phyloP scores from a whole-genome alignment of 2,329 filamentous ascomycete species.

The Leptographium radiaticola region DNA sequence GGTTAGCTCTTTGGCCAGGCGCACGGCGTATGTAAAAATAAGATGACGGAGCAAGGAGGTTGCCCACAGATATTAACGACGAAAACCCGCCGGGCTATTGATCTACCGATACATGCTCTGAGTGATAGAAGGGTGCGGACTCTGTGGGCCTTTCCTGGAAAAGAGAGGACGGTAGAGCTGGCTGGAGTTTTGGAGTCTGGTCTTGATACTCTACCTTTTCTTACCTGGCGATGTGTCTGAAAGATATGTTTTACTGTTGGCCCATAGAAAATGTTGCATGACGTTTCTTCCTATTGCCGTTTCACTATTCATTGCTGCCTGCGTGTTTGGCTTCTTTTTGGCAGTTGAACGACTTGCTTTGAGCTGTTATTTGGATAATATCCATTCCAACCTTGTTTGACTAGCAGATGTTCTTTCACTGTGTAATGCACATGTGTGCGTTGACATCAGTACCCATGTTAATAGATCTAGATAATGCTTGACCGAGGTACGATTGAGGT shows the following conservation, averaged over 20 bases:
- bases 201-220: background rate
- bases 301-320: background rate
- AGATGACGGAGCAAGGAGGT: background rate
- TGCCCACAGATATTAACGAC: background rate
- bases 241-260: background rate
- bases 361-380: background rate
- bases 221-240: background rate
- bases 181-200: constrained; percentile 8
- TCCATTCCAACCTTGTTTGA: too few relatives aligned
- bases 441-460: too few relatives aligned
- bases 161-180: background rate
- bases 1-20: background rate
- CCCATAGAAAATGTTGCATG: background rate
- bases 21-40: constrained; percentile 1
- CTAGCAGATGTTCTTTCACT: too few relatives aligned
- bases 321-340: background rate
- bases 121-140: background rate
- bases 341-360: background rate
- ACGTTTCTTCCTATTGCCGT: background rate
- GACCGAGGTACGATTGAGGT: too few relatives aligned
- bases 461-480: too few relatives aligned
- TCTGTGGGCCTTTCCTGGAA: background rate
- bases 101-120: background rate
- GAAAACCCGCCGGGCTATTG: background rate
- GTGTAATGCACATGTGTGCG: too few relatives aligned